Evolutionary conservation across 1,139 yeast species (phyloP).

Genomic region (Saccharomyces hybrid): DNA sequence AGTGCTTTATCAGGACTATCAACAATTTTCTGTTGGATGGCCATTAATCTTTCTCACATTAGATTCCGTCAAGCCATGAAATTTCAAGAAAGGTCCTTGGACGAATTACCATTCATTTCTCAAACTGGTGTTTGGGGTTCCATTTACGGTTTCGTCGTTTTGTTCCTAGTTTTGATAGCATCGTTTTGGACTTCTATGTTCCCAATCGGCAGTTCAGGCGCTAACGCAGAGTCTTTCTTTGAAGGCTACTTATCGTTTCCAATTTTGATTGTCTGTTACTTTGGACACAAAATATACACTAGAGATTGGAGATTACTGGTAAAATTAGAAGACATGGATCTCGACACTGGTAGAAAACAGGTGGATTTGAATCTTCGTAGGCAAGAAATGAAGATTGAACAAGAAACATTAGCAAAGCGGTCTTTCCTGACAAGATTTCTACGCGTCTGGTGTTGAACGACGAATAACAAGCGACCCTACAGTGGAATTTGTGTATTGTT

Average conservation of each 20-base stretch:
- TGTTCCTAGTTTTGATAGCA: constrained; percentile 46
- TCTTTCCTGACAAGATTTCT: constrained; percentile 48
- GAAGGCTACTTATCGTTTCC: constrained; percentile 56
- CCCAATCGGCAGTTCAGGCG: constrained; percentile 47
- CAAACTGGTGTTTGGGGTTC: constrained; percentile 52
- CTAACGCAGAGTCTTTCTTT: constrained; percentile 54
- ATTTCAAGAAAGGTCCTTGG: constrained; percentile 44
- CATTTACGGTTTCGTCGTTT: constrained; percentile 41
- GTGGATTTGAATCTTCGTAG: constrained; percentile 55
- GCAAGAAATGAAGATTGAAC: constrained; percentile 60
- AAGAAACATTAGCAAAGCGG: constrained; percentile 42
- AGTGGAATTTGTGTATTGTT: not conserved
- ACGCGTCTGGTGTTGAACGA: constrained; percentile 45
- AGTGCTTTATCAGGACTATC: constrained; percentile 60
- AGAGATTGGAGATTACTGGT: constrained; percentile 44
- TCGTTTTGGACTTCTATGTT: constrained; percentile 66
- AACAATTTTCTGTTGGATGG: constrained; percentile 60
- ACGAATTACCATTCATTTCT: constrained; percentile 47
- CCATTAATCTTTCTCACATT: constrained; percentile 51
- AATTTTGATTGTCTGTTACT: constrained; percentile 49
- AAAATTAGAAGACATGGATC: constrained; percentile 48
- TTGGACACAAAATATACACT: constrained; percentile 50
- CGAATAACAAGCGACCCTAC: not conserved
- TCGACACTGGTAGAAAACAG: constrained; percentile 65
- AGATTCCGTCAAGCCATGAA: constrained; percentile 56